Base-by-base conservation (phyloP, 2,329 filamentous ascomycete species). In the Mariannaea elegans region DNA sequence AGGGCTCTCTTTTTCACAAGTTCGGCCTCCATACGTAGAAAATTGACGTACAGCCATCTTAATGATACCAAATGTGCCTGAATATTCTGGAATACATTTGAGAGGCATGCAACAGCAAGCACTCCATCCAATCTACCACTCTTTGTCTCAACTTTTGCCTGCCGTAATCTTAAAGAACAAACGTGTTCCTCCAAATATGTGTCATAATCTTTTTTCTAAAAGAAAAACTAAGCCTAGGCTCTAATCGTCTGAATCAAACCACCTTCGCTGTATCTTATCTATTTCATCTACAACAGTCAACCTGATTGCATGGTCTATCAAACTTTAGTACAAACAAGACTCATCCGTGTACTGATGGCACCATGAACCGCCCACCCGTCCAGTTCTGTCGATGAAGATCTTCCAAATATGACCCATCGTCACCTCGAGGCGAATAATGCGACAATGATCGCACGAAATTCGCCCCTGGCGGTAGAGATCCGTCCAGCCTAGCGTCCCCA, bases 391-490 rank as follows among this genome's bases (percentile, higher is more conserved):
- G 68, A 36, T 63, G 53, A 16, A 63, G 41, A 38, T 76, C 73
- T 24, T 75, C 74, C 38, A 77, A 38, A 13, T 64, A 63, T 21
- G 72, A 73, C 2, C 78, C 78, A 59, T 80, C 77, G 51, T 80
- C 78, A 16, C 77, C 78, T 7, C 75, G 71, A 3, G 78, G 78
- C 16, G 76, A 78, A 59, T 77, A 79, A 19, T 73, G 72, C 4
- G 74, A 77, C 13, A 67, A 68, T 10, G 75, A 71, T 18, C 65
- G 70, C 19, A 71, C 58, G 29, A 72, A 68, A 24, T 64, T 67
- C 14, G 63, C 56, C 1, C 76, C 76, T 3, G 65, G 59, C 16
- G 76, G 75, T 7, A 78, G 62, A 3, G 67, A 65, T 7, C 78
- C 78, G 56, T 80, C 75, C 1, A 65, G 67, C 18, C 75, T 78